Evolutionary conservation across 1,139 yeast species (phyloP).

Genomic region (Nadsonia starkeyi-henricii): DNA sequence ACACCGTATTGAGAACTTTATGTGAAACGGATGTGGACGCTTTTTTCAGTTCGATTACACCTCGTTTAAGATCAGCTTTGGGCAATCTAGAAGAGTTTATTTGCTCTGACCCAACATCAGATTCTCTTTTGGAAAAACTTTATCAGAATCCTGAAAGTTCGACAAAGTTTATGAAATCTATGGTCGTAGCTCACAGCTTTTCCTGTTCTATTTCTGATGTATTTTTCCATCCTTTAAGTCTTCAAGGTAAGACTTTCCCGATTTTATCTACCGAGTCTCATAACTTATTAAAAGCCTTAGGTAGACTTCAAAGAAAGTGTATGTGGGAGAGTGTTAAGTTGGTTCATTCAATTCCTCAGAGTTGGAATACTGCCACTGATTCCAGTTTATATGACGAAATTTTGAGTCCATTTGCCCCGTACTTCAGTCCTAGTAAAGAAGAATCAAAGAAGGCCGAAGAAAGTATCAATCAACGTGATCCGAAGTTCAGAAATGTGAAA

Average conservation of each 20-base stretch:
- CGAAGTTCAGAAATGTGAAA: slow-evolving; percentile 4
- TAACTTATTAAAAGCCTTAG: background rate
- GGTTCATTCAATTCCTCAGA: slow-evolving; percentile 4
- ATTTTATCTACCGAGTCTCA: background rate
- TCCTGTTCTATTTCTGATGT: background rate
- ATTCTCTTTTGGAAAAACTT: background rate
- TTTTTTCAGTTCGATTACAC: background rate
- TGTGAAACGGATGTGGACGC: slow-evolving; percentile 12
- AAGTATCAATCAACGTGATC: slow-evolving; percentile 2
- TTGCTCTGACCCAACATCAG: slow-evolving; percentile 1
- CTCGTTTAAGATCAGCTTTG: slow-evolving; percentile 4
- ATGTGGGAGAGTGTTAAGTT: slow-evolving; percentile 6
- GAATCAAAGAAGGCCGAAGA: slow-evolving; percentile 1
- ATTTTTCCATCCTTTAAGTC: background rate
- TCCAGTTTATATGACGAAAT: background rate
- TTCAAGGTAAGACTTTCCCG: background rate
- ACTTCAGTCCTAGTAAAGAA: background rate
- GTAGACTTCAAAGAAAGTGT: background rate
- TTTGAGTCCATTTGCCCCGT: background rate
- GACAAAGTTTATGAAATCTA: background rate
- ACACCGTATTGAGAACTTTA: slow-evolving; percentile 15
- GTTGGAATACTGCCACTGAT: slow-evolving; percentile 5
- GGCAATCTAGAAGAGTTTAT: slow-evolving; percentile 9
- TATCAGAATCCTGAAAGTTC: background rate
- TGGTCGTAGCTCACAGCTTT: background rate